These are phyloP conservation scores for Exophiala spinifera DNA, from an alignment of 2,329 filamentous ascomycete species.

Conservation along the genomic window DNA sequence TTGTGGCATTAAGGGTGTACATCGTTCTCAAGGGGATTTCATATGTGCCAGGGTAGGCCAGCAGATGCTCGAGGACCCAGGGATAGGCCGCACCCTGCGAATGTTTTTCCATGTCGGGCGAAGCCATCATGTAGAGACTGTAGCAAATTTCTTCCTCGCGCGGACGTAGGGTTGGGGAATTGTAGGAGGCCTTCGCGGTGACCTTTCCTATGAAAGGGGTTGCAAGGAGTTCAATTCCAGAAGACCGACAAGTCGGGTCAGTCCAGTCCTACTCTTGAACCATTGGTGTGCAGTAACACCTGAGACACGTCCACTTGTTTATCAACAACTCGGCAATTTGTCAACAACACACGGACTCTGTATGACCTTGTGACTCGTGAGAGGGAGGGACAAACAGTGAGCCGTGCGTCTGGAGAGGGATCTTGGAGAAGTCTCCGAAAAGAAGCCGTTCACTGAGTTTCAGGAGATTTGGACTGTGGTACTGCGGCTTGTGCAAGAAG, in stretches of 20 bases:
- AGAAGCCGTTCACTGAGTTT: neutral
- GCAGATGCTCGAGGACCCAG: slow-evolving; percentile 59
- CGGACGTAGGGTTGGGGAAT: neutral
- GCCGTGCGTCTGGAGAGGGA: slow-evolving; percentile 15
- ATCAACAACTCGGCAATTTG: slow-evolving; percentile 16
- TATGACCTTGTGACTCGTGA: slow-evolving; percentile 12
- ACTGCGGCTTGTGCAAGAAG: neutral
- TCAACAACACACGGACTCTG: slow-evolving; percentile 15
- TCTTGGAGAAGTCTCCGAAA: neutral
- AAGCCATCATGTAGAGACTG: slow-evolving; percentile 1
- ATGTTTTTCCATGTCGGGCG: slow-evolving; percentile 11
- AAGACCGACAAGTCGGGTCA: no score
- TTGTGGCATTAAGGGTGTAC: slow-evolving; percentile 63
- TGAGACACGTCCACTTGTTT: slow-evolving; percentile 16
- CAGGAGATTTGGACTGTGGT: slow-evolving; percentile 4
- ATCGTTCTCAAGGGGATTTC: slow-evolving; percentile 66
- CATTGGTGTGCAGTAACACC: slow-evolving; percentile 7
- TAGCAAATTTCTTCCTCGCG: neutral
- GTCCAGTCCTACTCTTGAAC: slow-evolving; percentile 11
- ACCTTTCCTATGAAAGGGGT: neutral
- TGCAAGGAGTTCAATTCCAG: neutral
- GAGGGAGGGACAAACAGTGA: slow-evolving; percentile 13
- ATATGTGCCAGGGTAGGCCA: slow-evolving; percentile 61
- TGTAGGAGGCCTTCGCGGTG: neutral
- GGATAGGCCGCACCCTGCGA: slow-evolving; percentile 43